Base-by-base conservation (phyloP, 1,284 basidiomycete genomes). In the Trametes pubescens region DNA sequence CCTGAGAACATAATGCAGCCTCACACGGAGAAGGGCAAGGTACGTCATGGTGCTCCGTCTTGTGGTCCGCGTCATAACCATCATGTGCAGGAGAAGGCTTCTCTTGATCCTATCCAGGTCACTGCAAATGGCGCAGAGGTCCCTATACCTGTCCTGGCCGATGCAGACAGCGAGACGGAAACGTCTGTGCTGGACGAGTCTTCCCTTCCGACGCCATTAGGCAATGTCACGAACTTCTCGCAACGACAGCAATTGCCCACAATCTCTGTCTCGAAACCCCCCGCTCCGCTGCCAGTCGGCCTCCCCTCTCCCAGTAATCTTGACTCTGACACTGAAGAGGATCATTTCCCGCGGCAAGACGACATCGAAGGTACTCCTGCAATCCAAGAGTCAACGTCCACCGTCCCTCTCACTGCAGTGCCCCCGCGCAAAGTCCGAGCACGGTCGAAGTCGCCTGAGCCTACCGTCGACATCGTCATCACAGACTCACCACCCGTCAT, bases 211-310 rank as follows among this genome's bases (percentile, higher is more conserved):
- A 70, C 69, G 16, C 71, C 72, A 34, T 62, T 72, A 57, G 67
- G 68, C 61, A 69, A 71, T 40, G 69, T 69, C 38, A 72, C 68
- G 18, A 71, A 71, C 55, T 65, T 65, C 54, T 54, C 59, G 59
- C 64, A 40, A 60, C 58, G 70, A 59, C 68, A 66, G 61, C 61
- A 71, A 51, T 22, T 85, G 58, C 88, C 89, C 26, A 82, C 79
- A 11, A 86, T 90, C 64, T 85, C 86, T 29, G 77, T 90, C 65
- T 88, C 88, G 35, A 91, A 86, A 76, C 82, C 87, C n/a, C 89
- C 89, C 3, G 84, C 83, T 0, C 91, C 91, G 21, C 73, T 81
- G 53, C 89, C 90, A 46, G 82, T 92, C 10, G 81, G 81, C 54
- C 78, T 92, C 21, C 91, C 90, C 2, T 89, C 86, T 26, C 79